A percentile compares a stretch with the other conserved stretches of the same genome.
Conservation (phyloP, 306 rosid genomes). For the Pyrus bretschneideri region DNA sequence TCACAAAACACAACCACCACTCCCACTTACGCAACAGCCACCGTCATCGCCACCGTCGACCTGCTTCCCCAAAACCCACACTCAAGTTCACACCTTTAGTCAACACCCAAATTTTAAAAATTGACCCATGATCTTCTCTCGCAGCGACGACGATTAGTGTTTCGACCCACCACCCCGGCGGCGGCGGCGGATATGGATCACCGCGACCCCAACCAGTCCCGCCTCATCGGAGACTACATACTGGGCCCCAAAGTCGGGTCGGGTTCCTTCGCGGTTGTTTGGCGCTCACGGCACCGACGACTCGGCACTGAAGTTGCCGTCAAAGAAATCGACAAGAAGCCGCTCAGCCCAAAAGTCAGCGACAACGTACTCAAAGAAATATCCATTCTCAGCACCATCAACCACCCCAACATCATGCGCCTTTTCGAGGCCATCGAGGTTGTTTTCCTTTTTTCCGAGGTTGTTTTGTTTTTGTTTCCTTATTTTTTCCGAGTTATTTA, state of each 20-base stretch:
- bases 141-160: background rate
- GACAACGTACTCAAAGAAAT: constrained; percentile 73
- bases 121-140: constrained; percentile 1
- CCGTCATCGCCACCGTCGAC: background rate
- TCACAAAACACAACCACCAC: background rate
- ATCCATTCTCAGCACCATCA: constrained; percentile 69
- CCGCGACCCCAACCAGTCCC: constrained; percentile 21
- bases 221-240: constrained; percentile 71
- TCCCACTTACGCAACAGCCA: background rate
- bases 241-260: constrained; percentile 69
- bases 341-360: constrained; percentile 58
- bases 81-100: background rate
- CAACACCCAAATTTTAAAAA: background rate
- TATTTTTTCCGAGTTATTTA: background rate
- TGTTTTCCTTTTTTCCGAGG: background rate
- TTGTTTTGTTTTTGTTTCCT: background rate
- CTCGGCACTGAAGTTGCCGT: constrained; percentile 76
- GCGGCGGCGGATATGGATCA: constrained; percentile 36
- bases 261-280: constrained; percentile 91
- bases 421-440: constrained; percentile 73
- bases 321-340: constrained; percentile 68
- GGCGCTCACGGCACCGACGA: constrained; percentile 61
- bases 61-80: background rate
- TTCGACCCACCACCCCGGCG: background rate
- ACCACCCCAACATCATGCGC: constrained; percentile 73